Percentiles rank a stretch among this genome's conserved stretches.
Evolutionary conservation across 1,284 basidiomycete genomes (phyloP).

Genomic region (Ceratobasidium sp.): DNA sequence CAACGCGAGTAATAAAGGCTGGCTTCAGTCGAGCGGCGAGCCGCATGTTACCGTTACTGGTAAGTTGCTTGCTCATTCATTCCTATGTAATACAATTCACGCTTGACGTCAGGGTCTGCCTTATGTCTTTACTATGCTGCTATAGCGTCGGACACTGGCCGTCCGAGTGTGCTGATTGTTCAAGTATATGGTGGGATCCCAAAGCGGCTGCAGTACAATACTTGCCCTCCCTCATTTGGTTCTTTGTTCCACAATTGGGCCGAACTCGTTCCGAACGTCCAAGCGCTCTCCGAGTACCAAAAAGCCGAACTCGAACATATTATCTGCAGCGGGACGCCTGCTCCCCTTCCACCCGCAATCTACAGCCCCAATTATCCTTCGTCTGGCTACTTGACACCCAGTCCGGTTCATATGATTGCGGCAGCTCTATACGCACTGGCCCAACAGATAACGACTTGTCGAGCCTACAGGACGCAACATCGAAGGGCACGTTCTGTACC

Average conservation of each 20-base stretch:
- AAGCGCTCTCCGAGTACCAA: neutral
- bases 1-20: neutral
- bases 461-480: neutral
- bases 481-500: neutral
- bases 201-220: too few species aligned
- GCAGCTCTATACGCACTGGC: neutral
- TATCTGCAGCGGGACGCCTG: neutral
- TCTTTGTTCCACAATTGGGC: too few species aligned
- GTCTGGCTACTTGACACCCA: neutral
- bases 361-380: neutral
- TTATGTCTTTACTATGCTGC: constrained; percentile 12
- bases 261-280: too few species aligned
- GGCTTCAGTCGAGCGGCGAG: neutral
- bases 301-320: neutral
- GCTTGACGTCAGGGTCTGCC: neutral
- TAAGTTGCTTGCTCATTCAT: neutral
- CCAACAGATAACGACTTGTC: neutral
- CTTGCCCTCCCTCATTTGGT: too few species aligned
- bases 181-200: neutral
- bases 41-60: neutral
- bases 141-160: neutral
- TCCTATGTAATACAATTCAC: neutral
- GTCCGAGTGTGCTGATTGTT: neutral
- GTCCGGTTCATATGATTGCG: neutral
- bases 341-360: neutral